A percentile compares a stretch with the other conserved stretches of the same genome.
Conservation (phyloP, 179 eudicot genomes). For the Drosera spatulata region DNA sequence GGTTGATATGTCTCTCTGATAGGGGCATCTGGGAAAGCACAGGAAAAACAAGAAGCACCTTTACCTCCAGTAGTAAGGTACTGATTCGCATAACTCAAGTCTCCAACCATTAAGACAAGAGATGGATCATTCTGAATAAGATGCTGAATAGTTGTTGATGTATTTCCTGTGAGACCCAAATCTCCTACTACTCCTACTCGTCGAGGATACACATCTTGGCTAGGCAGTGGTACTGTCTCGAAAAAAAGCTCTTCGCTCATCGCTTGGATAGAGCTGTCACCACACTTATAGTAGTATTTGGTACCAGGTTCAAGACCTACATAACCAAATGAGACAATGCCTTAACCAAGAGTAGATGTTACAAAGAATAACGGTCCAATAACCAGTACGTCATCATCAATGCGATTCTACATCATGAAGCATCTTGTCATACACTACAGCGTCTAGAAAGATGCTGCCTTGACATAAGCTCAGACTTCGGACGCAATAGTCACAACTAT, state of each 20-base stretch:
- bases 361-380: too few species aligned
- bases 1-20: conserved; percentile 85
- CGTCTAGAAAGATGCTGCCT: too few species aligned
- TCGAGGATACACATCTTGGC: conserved; percentile 48
- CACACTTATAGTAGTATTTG: conserved; percentile 75
- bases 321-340: neutral
- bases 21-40: conserved; percentile 73
- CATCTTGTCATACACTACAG: too few species aligned
- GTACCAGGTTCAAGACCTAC: conserved; percentile 75
- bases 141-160: conserved; percentile 76
- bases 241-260: conserved; percentile 61
- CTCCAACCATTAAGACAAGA: conserved; percentile 71
- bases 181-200: conserved; percentile 78
- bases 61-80: conserved; percentile 74
- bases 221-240: conserved; percentile 51
- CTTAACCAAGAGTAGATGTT: neutral
- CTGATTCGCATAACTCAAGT: conserved; percentile 76
- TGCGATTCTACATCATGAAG: too few species aligned
- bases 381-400: too few species aligned
- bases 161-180: conserved; percentile 73
- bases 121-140: conserved; percentile 60
- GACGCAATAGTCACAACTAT: too few species aligned
- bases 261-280: conserved; percentile 60
- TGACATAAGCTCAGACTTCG: too few species aligned
- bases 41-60: conserved; percentile 64